Base-by-base conservation (phyloP, 805 yeast genomes). In the Maudiozyma barnettii region DNA sequence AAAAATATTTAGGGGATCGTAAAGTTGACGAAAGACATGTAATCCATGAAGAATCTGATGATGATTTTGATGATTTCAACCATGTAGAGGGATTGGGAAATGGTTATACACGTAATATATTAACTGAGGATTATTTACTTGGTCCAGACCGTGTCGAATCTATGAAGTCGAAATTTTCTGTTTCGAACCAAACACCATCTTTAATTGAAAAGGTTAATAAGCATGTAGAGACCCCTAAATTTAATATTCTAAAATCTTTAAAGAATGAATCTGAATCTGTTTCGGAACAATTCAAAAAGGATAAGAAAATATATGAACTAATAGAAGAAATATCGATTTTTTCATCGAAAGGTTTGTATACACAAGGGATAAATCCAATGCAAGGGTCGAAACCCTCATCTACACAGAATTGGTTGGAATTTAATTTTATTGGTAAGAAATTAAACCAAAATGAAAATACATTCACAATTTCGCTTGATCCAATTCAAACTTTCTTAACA, bases 11-110 rank as follows among this genome's bases (percentile, higher is more conserved):
- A 29, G 56, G 55, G 13, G 40, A 29, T 43, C 42, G 39, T 12
- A 31, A 26, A 39, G 36, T 21, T 7, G 43, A 38, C 3, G 18
- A 20, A 8, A 33, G 46, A 14, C 31, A 30, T 3, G 16, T 31
- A 9, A 16, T 30, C 5, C n/a, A 19, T 3, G 43, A 33, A 16
- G 45, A 36, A n/a, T 33, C 30, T 9, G 52, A 46, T n/a, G 45
- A 43, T 23, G 58, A 55, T 21, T 61, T 60, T 39, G 56, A 52
- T 39, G 61, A 59, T 45, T 60, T 56, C 41, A 57, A 60, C 37
- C 63, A 61, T 46, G 50, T 60, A 20, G 67, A 63, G 48, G 65
- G 65, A 1, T 41, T 61, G 18, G 66, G 66, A 18, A 63, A 61
- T 46, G 67, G 67, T 5, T 62, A 63, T 41, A 58, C 62, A 20